Evolutionary conservation across 148 eudicot genomes (phyloP).

Genomic region (Chenopodium quinoa): DNA sequence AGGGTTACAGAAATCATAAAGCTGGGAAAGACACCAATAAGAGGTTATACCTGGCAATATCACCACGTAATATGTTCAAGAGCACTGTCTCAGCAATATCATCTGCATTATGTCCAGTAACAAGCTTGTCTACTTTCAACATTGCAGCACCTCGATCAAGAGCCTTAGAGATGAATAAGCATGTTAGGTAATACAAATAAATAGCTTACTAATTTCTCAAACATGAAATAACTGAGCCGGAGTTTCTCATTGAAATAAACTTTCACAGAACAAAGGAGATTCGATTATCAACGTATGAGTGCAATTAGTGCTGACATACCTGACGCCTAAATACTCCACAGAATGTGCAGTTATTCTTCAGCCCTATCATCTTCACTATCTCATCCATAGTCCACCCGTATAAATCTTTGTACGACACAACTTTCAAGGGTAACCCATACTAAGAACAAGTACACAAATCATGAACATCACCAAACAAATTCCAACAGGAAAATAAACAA

Average conservation of each 20-base stretch:
- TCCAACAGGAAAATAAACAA: not conserved
- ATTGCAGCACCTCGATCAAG: constrained; percentile 98
- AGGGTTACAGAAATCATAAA: not conserved
- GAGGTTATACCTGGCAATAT: constrained; percentile 81
- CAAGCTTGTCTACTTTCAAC: constrained; percentile 94
- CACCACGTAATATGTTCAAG: constrained; percentile 92
- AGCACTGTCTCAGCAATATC: constrained; percentile 97
- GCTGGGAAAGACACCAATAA: not conserved
- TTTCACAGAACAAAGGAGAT: not conserved
- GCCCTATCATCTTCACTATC: constrained; percentile 92
- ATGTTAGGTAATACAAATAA: not conserved
- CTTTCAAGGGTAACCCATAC: constrained; percentile 95
- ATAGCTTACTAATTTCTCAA: not conserved
- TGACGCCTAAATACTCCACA: constrained; percentile 99
- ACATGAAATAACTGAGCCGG: not conserved
- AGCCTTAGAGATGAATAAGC: constrained; percentile 49
- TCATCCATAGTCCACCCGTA: constrained; percentile 99
- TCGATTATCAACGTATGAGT: not conserved
- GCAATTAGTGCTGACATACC: constrained; percentile 40
- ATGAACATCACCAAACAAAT: constrained; percentile 6
- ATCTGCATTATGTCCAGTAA: constrained; percentile 97
- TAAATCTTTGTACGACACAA: constrained; percentile 91
- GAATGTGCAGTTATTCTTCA: constrained; percentile 96
- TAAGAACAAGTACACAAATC: constrained; percentile 23
- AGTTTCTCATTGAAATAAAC: not conserved